A percentile compares a stretch with the other conserved stretches of the same genome.
Evolutionary conservation across 148 eudicot genomes (phyloP).

Genomic region (Nepenthes mirabilis): DNA sequence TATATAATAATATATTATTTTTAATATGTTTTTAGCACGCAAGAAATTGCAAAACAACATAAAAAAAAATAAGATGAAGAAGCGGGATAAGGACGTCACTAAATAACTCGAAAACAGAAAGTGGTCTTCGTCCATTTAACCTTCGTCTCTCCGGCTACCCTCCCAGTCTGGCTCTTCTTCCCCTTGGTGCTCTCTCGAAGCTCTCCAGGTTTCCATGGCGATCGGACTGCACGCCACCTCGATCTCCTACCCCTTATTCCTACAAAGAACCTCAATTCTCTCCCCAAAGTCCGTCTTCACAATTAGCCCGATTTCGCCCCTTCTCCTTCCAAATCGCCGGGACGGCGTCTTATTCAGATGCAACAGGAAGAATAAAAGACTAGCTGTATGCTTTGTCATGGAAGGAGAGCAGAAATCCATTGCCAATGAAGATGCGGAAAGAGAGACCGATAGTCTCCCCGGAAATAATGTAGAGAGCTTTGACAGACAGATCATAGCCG

Average conservation of each 20-base stretch:
- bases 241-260: background rate
- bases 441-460: background rate
- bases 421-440: background rate
- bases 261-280: conserved; percentile 3
- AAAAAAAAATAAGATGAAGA: background rate
- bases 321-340: conserved; percentile 11
- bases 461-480: background rate
- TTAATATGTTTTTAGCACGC: no score
- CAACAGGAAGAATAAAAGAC: conserved; percentile 2
- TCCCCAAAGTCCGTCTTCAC: conserved; percentile 14
- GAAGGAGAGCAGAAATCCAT: conserved; percentile 17
- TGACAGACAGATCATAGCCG: conserved; percentile 21
- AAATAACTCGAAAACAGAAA: background rate
- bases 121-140: background rate
- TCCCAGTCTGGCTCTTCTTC: background rate
- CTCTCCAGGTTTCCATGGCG: background rate
- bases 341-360: conserved; percentile 2
- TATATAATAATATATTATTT: no score
- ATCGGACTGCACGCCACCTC: conserved; percentile 4
- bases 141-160: background rate
- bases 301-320: conserved; percentile 14
- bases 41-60: background rate
- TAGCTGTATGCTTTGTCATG: conserved; percentile 37
- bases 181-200: background rate
- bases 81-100: background rate